phyloP scores from a whole-genome alignment of 345 rosid species.

The Excoecaria cochinchinensis region DNA sequence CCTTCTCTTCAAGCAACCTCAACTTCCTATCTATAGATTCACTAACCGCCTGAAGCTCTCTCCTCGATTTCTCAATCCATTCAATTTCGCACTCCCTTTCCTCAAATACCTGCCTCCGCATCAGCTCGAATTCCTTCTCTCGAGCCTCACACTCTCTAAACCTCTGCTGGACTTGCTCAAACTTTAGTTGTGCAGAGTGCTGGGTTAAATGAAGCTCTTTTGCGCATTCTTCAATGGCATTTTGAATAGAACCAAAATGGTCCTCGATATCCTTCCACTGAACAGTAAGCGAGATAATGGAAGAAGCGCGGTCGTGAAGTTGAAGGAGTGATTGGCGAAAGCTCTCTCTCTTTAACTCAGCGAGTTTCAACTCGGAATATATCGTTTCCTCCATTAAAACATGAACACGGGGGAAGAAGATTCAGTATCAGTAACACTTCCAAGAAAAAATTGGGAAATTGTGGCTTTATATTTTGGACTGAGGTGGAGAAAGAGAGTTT shows the following conservation, averaged over 20 bases:
- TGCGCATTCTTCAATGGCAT: constrained; percentile 26
- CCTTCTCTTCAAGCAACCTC: neutral
- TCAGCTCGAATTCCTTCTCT: constrained; percentile 23
- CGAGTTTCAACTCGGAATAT: constrained; percentile 17
- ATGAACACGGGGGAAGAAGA: neutral
- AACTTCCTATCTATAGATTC: neutral
- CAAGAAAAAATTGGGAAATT: too few species aligned
- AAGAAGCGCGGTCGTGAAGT: constrained; percentile 40
- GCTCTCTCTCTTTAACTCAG: constrained; percentile 14
- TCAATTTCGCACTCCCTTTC: constrained; percentile 18
- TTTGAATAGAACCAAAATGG: constrained; percentile 26
- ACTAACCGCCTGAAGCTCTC: constrained; percentile 10
- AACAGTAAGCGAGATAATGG: constrained; percentile 37
- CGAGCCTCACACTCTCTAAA: constrained; percentile 26
- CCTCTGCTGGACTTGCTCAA: neutral
- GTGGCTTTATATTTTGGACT: too few species aligned
- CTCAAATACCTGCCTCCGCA: constrained; percentile 12
- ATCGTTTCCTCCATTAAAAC: constrained; percentile 7
- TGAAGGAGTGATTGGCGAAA: constrained; percentile 31
- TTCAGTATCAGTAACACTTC: too few species aligned
- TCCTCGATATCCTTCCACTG: constrained; percentile 51
- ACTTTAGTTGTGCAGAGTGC: neutral
- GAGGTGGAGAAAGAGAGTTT: too few species aligned
- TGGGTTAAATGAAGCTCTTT: constrained; percentile 22
- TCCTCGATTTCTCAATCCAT: constrained; percentile 5